Conservation (phyloP, 2,329 filamentous ascomycete species). For the Fusarium subglutinans region DNA sequence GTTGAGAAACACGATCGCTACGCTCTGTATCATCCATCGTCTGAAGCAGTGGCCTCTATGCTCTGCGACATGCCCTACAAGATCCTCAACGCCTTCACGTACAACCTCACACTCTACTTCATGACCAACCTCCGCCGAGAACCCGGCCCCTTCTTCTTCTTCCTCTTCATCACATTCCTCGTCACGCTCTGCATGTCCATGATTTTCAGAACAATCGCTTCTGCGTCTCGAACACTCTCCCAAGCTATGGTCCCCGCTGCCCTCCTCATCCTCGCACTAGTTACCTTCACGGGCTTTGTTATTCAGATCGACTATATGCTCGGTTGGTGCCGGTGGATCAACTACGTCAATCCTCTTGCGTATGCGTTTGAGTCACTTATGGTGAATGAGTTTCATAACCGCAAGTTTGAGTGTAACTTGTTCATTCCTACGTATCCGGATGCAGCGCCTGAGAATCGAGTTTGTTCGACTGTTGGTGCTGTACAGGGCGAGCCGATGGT, state of each 20-base stretch:
- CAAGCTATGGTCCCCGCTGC: conserved; percentile 54
- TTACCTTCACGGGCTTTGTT: conserved; percentile 58
- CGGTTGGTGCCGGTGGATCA: conserved; percentile 73
- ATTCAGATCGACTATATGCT: conserved; percentile 59
- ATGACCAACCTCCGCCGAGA: conserved; percentile 57
- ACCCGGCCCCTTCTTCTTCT: conserved; percentile 58
- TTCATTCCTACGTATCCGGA: conserved; percentile 43
- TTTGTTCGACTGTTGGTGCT: conserved; percentile 59
- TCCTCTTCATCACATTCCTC: conserved; percentile 55
- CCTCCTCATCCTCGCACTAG: conserved; percentile 45
- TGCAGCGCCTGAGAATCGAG: conserved; percentile 42
- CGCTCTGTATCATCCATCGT: conserved; percentile 47
- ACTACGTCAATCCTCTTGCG: conserved; percentile 69
- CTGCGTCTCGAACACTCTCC: conserved; percentile 61
- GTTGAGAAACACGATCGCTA: conserved; percentile 50
- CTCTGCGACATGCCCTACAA: conserved; percentile 54
- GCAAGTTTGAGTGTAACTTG: conserved; percentile 43
- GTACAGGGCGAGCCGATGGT: conserved; percentile 55
- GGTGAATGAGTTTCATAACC: conserved; percentile 69
- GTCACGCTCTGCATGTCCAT: conserved; percentile 41
- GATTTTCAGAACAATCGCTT: conserved; percentile 56
- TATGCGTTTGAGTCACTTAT: conserved; percentile 73
- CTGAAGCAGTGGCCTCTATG: conserved; percentile 46
- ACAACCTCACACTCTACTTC: conserved; percentile 59
- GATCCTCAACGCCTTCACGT: conserved; percentile 49